Evolutionary conservation across 345 rosid species (phyloP), one percentile per base, ranked within the genome.

Genomic region (Toxicodendron radicans): DNA sequence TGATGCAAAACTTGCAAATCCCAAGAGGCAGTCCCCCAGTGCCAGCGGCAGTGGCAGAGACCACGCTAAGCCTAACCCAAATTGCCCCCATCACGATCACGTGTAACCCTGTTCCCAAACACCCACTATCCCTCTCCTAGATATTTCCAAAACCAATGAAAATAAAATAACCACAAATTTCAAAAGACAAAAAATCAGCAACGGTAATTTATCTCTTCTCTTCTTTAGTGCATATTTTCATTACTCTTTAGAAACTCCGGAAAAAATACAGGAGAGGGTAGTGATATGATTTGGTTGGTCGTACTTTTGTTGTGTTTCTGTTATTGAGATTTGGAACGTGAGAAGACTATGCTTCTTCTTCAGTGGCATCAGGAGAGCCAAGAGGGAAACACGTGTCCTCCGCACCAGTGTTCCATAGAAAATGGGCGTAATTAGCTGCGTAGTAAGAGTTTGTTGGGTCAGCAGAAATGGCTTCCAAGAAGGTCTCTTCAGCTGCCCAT

Each of bases 401-500:
- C 5, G 93, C 98, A 0, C 98, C 99, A 0, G 97, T 95, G 49
- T 88, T 95, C 99, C 99, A 95, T 30, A 95, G 87, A 79, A 95
- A 95, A 82, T 91, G 80, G 14, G 99, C 99, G 75, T 95, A 95
- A 73, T 83, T 85, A 27, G 93, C 94, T 0, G 99, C 92, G 58
- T 93, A 76, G 58, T 66, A 79, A 14, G 98, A 79, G 85, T 91
- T 93, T 52, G 79, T 70, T 0, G 99, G 98, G 54, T 93, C 98
- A 0, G 84, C 93, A 54, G 91, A 78, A 41, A 91, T 95, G 59
- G 99, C 98, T 82, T 87, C 93, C 78, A 91, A 74, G 84, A 83
- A 95, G 10, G 88, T 89, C 80, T 95, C 99, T 77, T 93, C 98
- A 0, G 99, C 99, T n/a, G 93, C 98, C 96, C 96, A 93, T 27